Conservation (phyloP, 202 grass and related monocot species). For the Zizania palustris region DNA sequence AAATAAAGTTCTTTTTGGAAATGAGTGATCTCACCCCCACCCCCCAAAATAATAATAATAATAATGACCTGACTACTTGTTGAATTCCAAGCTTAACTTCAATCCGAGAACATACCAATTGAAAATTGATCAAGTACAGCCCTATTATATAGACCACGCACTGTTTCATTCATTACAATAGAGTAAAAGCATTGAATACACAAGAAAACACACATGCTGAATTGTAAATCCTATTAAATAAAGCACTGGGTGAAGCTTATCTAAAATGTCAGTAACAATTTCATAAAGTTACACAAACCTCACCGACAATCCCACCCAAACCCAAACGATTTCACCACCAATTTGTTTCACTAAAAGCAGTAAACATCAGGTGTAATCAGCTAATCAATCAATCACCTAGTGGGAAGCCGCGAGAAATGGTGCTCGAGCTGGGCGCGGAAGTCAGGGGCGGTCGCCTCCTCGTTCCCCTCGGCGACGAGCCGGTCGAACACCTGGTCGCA, state of each 20-base stretch:
- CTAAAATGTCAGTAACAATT: slow-evolving; percentile 17
- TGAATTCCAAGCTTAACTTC: slow-evolving; percentile 15
- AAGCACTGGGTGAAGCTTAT: slow-evolving; percentile 25
- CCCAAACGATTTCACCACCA: slow-evolving; percentile 9
- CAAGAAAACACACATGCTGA: slow-evolving; percentile 3
- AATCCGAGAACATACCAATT: slow-evolving; percentile 20
- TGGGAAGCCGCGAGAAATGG: slow-evolving; percentile 76
- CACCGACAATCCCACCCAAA: not conserved
- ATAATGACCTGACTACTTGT: not conserved
- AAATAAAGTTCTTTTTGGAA: not conserved
- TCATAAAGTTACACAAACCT: not conserved
- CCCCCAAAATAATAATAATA: too few species aligned
- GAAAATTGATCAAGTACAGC: not conserved
- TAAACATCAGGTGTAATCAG: not conserved
- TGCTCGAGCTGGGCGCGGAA: slow-evolving; percentile 68
- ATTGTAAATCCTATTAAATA: slow-evolving; percentile 27
- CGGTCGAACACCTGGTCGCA: slow-evolving; percentile 64
- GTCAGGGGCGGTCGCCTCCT: slow-evolving; percentile 65
- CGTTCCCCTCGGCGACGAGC: slow-evolving; percentile 71
- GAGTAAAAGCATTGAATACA: not conserved
- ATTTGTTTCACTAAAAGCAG: slow-evolving; percentile 4
- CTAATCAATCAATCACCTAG: slow-evolving; percentile 53
- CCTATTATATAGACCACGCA: not conserved
- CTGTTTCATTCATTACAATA: slow-evolving; percentile 15
- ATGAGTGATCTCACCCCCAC: not conserved